A percentile compares a stretch with the other conserved stretches of the same genome.
These are phyloP conservation scores for Yarrowia galli DNA, from an alignment of 1,139 yeast species.

Conservation along the genomic window DNA sequence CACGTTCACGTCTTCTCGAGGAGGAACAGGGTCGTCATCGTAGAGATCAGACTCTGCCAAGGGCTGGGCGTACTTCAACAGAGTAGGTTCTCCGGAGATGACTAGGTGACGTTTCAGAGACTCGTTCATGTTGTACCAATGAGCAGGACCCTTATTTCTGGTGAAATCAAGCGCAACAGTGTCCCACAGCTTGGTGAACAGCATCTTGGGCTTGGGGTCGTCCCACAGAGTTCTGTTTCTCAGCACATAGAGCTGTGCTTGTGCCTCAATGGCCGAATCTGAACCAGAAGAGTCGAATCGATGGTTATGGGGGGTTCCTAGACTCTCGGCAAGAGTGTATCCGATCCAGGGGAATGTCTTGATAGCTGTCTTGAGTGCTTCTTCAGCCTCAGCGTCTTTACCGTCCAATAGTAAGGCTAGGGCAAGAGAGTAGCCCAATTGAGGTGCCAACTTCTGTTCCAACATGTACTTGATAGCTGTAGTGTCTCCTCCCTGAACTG, in stretches of 20 bases:
- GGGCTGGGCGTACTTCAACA: constrained; percentile 31
- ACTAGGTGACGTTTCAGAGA: constrained; percentile 29
- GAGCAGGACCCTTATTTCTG: constrained; percentile 26
- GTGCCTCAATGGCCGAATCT: constrained; percentile 28
- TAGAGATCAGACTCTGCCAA: constrained; percentile 25
- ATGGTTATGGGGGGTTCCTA: constrained; percentile 11
- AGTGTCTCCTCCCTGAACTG: constrained; percentile 70
- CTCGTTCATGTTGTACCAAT: constrained; percentile 21
- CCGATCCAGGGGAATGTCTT: constrained; percentile 65
- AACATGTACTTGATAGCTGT: constrained; percentile 51
- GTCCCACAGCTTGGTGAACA: constrained; percentile 19
- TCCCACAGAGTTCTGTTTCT: constrained; percentile 33
- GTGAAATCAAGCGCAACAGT: constrained; percentile 1
- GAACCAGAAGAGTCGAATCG: constrained; percentile 13
- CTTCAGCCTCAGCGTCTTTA: constrained; percentile 55
- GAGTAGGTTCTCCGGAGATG: constrained; percentile 34
- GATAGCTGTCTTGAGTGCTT: constrained; percentile 60
- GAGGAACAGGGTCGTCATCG: constrained; percentile 36
- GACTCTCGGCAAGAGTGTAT: constrained; percentile 35
- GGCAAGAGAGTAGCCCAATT: constrained; percentile 70
- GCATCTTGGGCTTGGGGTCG: constrained; percentile 32
- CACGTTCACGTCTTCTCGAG: constrained; percentile 17
- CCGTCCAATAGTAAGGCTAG: constrained; percentile 59
- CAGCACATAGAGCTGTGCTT: constrained; percentile 18
- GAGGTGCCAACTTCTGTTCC: constrained; percentile 68